These are phyloP conservation scores for Pseudofabraea citricarpa DNA, from an alignment of 2,329 filamentous ascomycete species.

Conservation along the genomic window DNA sequence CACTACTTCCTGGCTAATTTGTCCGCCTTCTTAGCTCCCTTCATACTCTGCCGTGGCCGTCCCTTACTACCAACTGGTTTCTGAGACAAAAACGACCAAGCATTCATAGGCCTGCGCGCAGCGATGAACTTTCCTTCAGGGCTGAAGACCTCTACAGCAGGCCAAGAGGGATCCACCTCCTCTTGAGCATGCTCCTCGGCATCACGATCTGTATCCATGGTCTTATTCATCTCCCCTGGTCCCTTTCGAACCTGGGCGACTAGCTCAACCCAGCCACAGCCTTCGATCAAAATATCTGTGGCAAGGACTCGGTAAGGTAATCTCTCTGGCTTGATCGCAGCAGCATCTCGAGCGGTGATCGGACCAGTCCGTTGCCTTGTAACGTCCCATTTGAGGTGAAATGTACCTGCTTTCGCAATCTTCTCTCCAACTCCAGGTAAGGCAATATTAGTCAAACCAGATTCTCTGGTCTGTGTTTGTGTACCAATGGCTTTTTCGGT, in stretches of 20 bases:
- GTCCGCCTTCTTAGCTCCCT: conserved; percentile 48
- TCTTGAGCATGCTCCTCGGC: conserved; percentile 11
- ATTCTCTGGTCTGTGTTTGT: conserved; percentile 57
- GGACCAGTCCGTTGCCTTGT: conserved; percentile 75
- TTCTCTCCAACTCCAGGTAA: conserved; percentile 49
- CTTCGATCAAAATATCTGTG: conserved; percentile 83
- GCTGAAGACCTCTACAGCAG: conserved; percentile 77
- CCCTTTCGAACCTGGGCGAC: conserved; percentile 71
- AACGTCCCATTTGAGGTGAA: conserved; percentile 74
- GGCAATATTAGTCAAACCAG: conserved; percentile 60
- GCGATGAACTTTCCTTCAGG: conserved; percentile 80
- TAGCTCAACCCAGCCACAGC: conserved; percentile 89
- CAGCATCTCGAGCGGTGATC: conserved; percentile 58
- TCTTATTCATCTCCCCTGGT: conserved; percentile 27
- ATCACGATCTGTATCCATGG: conserved; percentile 5
- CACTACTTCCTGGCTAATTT: conserved; percentile 32
- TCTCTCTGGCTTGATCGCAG: conserved; percentile 57
- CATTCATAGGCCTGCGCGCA: conserved; percentile 63
- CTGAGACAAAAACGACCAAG: conserved; percentile 56
- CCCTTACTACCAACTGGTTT: conserved; percentile 45
- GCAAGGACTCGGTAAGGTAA: conserved; percentile 78
- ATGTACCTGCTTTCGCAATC: conserved; percentile 68
- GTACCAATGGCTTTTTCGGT: conserved; percentile 76
- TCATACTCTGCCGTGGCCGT: conserved; percentile 68
- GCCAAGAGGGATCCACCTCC: conserved; percentile 42